Conservation (phyloP, 768 basidiomycete species). For the Pseudohyphozyma bogoriensis region DNA sequence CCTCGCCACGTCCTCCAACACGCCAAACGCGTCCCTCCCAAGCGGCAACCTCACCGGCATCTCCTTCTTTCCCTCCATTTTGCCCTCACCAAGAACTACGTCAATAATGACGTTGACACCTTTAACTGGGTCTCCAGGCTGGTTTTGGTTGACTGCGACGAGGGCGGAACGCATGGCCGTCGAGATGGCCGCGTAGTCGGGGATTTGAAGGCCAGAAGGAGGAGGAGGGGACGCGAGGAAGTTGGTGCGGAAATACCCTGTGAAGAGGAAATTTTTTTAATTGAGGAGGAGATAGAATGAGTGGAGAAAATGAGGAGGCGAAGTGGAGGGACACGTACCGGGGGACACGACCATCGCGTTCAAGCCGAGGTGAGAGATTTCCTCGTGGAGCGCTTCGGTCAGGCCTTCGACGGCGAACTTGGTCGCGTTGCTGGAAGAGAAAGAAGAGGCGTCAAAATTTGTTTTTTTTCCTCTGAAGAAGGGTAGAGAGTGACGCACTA, state of each 20-base stretch:
- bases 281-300: no score
- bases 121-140: neutral
- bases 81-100: neutral
- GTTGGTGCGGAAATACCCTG: constrained; percentile 33
- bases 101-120: neutral
- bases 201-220: neutral
- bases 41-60: neutral
- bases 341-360: constrained; percentile 17
- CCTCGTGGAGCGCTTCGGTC: constrained; percentile 1
- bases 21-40: neutral
- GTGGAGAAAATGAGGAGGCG: no score
- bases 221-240: neutral
- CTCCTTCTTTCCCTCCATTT: neutral
- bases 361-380: constrained; percentile 32
- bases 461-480: no score
- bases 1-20: no score
- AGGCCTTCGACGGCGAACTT: constrained; percentile 39
- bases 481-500: constrained; percentile 42
- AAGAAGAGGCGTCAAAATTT: no score
- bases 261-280: no score
- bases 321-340: no score
- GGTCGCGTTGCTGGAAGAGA: constrained; percentile 6
- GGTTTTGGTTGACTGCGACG: neutral
- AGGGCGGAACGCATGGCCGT: neutral
- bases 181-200: neutral